Evolutionary conservation across 352 stramenopile genomes (phyloP), one percentile per base, ranked within the genome.

Genomic region (Phytophthora syringae): DNA sequence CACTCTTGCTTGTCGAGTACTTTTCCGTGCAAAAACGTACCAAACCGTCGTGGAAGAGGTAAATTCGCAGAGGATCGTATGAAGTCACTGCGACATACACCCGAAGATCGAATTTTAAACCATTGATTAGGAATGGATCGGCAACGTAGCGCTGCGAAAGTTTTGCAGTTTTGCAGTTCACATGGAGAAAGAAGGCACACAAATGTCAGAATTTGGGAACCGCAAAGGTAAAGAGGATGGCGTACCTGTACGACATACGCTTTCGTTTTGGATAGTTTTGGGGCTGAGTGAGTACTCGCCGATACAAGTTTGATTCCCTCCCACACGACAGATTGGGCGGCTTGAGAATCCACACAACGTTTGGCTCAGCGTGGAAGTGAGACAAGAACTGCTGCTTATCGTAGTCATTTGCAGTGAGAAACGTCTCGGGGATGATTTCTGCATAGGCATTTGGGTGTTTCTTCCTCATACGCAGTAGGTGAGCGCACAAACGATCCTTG

Each of bases 101-200:
- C 7, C 92, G 88, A 32, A 97, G 71, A 58, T 98, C 92, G 54
- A 97, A 98, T 67, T 98, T 98, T 53, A 94, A 77, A 9, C 83
- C 86, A 53, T 97, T 90, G 71, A 97, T 94, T 64, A 96, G 60
- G 50, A 92, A 94, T 13, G 89, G 92, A 36, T 87, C 70, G 7
- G 74, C 70, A 15, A 97, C 60, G 63, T 97, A 97, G 22, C 76
- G 72, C 74, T 43, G 20, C 97, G 60, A 10, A 79, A 79, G n/a
- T 40, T 36, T 39, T 39, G 32, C 15, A 15, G 11, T 44, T 40
- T 51, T 11, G 32, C n/a, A n/a, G n/a, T n/a, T n/a, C n/a, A n/a
- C n/a, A n/a, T n/a, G n/a, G n/a, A 51, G 1, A 42, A 48, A 61
- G 39, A 18, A 11, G 16, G 10, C 7, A 39, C 9, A 13, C 21